These are phyloP conservation scores for Cystoisospora suis DNA, from an alignment of 169 alveolate species.

Conservation along the genomic window DNA sequence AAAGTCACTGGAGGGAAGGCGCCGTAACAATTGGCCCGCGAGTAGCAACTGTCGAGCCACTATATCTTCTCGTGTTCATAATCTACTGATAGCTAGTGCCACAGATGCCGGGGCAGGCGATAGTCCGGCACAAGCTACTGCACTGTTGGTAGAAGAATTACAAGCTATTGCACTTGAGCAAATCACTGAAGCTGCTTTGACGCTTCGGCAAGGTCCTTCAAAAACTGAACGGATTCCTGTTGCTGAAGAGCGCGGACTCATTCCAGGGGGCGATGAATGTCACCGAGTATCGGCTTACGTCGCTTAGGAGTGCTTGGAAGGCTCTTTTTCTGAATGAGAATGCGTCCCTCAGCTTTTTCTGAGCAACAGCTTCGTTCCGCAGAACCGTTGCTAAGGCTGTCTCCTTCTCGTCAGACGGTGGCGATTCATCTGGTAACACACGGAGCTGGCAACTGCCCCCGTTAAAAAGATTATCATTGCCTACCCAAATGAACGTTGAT, in stretches of 20 bases:
- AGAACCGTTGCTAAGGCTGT: conserved; percentile 23
- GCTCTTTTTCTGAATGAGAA: neutral
- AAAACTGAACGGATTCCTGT: conserved; percentile 19
- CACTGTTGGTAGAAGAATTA: no score
- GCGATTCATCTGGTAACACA: conserved; percentile 39
- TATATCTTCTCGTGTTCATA: no score
- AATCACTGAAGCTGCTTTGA: neutral
- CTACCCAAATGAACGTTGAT: conserved; percentile 54
- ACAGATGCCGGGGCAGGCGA: no score
- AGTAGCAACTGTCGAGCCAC: no score
- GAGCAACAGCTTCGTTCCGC: neutral
- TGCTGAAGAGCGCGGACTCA: neutral
- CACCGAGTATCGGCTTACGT: neutral
- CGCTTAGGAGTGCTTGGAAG: conserved; percentile 8
- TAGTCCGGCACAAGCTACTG: no score
- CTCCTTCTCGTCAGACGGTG: conserved; percentile 32
- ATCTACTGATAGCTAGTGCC: no score
- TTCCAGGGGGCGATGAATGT: neutral
- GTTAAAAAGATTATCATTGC: neutral
- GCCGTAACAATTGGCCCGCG: no score
- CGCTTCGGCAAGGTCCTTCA: conserved; percentile 21
- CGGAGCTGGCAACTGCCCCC: neutral
- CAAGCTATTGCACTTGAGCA: no score
- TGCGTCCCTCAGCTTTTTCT: neutral
- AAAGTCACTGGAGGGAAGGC: no score